Conservation (phyloP, 202 grass and related monocot species). For the Saccharum hybrid region DNA sequence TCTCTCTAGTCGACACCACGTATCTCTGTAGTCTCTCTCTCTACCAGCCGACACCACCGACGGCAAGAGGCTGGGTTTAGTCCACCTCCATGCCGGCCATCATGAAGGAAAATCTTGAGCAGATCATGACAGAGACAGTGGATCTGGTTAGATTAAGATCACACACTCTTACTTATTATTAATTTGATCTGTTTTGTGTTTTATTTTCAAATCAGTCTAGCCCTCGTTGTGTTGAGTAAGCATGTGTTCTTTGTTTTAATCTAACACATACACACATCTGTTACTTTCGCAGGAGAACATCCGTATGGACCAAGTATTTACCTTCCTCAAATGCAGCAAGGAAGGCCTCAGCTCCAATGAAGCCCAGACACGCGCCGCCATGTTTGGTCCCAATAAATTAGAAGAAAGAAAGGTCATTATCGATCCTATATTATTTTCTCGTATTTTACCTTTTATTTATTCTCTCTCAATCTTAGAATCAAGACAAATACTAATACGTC, state of each 20-base stretch:
- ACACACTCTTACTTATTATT: not conserved
- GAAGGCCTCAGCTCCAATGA: conserved; percentile 48
- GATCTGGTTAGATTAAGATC: not conserved
- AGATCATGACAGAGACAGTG: not conserved
- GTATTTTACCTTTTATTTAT: not conserved
- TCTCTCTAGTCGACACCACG: no score
- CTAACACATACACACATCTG: not conserved
- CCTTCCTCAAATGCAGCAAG: conserved; percentile 45
- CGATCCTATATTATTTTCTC: not conserved
- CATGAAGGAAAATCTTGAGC: not conserved
- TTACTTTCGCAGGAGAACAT: conserved; percentile 46
- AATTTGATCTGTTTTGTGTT: not conserved
- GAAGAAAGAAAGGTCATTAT: conserved; percentile 61
- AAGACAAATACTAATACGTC: not conserved
- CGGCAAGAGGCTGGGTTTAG: no score
- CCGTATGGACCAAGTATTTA: conserved; percentile 57
- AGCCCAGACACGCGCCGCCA: conserved; percentile 30
- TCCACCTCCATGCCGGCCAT: not conserved
- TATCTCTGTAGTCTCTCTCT: no score
- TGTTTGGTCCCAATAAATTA: conserved; percentile 63
- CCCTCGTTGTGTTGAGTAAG: not conserved
- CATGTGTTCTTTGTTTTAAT: not conserved
- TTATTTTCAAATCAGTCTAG: not conserved
- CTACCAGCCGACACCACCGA: no score
- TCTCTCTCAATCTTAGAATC: not conserved